phyloP scores from a whole-genome alignment of 2,329 filamentous ascomycete species.

The Periglandula ipomoeae region DNA sequence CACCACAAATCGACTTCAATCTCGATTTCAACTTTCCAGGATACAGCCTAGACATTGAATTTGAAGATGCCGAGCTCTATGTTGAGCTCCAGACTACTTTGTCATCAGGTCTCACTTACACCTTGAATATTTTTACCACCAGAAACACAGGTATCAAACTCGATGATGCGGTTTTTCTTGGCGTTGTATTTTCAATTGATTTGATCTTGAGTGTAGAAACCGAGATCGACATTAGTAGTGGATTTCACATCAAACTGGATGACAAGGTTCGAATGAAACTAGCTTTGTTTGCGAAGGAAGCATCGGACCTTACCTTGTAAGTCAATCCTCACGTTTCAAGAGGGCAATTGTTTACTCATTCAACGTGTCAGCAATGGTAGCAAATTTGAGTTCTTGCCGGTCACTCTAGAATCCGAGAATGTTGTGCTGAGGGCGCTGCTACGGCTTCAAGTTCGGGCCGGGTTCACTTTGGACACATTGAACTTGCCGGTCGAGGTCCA shows the following conservation, averaged over 20 bases:
- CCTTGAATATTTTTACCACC: slow-evolving; percentile 38
- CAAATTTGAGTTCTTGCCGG: slow-evolving; percentile 47
- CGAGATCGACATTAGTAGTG: slow-evolving; percentile 40
- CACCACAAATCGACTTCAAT: slow-evolving; percentile 30
- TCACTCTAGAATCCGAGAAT: slow-evolving; percentile 34
- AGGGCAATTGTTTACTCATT: not conserved
- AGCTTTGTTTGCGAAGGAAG: slow-evolving; percentile 37
- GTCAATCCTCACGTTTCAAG: slow-evolving; percentile 14
- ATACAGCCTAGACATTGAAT: slow-evolving; percentile 34
- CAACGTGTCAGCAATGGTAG: slow-evolving; percentile 34
- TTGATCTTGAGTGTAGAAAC: slow-evolving; percentile 39
- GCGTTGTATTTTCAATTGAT: slow-evolving; percentile 39
- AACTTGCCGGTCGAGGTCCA: no score
- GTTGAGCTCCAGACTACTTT: slow-evolving; percentile 36
- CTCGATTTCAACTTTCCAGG: slow-evolving; percentile 37
- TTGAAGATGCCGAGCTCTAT: slow-evolving; percentile 44
- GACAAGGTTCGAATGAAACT: slow-evolving; percentile 39
- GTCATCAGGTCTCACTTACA: slow-evolving; percentile 33
- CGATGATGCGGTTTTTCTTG: slow-evolving; percentile 30
- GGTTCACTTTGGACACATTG: slow-evolving; percentile 27
- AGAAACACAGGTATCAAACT: slow-evolving; percentile 33
- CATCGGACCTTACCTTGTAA: slow-evolving; percentile 41
- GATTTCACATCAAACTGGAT: slow-evolving; percentile 46
- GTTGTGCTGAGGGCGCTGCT: slow-evolving; percentile 37
- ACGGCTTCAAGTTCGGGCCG: slow-evolving; percentile 36